Evolutionary conservation across 192 early-diverging fungal species (phyloP), one percentile per base, ranked within the genome.

Genomic region (Coemansia sp.): DNA sequence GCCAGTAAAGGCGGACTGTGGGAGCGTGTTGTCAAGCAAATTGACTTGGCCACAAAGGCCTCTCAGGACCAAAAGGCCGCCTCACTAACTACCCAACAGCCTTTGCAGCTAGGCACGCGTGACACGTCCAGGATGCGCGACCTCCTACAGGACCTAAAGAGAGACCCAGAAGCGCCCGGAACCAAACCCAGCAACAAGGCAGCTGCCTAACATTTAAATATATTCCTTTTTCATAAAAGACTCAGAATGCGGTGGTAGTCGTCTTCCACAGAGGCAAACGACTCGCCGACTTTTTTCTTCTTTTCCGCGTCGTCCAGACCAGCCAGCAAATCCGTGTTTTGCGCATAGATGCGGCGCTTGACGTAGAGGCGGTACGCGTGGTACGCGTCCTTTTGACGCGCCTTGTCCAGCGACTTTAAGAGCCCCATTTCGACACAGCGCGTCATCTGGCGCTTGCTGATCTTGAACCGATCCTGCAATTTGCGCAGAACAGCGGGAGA

Each of bases 361-460:
- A 98, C 90, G 64, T 87, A 87, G 43, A 95, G 65, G 50, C 93
- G 72, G 74, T 88, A 93, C 15, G 66, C 63, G 37, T 78, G 73
- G 32, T 83, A 84, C 26, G 65, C 81, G 0, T 48, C 63, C 14
- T 67, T 68, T 41, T 83, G 61, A 27, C 81, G 80, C 12, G 62
- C 33, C 43, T 84, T 84, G 55, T 92, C 83, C 43, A 93, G 56
- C 24, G 59, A 69, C 38, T 76, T 66, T 22, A 96, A 63, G 41
- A 92, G 46, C 9, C 84, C 65, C 58, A 98, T 88, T 76, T 98
- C 94, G 35, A 90, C 57, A 53, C 91, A 95, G 37, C 93, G 74
- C n/a, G 83, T 82, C 12, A 84, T 80, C 82, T 98, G 95, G 22
- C 89, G 79, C 86, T 86, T 83, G 42, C 90, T 89, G 15, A 98